Percentiles rank a stretch among this genome's conserved stretches.
These are phyloP conservation scores for Gilbertella persicaria DNA, from an alignment of 371 early-diverging fungal species.

Conservation along the genomic window DNA sequence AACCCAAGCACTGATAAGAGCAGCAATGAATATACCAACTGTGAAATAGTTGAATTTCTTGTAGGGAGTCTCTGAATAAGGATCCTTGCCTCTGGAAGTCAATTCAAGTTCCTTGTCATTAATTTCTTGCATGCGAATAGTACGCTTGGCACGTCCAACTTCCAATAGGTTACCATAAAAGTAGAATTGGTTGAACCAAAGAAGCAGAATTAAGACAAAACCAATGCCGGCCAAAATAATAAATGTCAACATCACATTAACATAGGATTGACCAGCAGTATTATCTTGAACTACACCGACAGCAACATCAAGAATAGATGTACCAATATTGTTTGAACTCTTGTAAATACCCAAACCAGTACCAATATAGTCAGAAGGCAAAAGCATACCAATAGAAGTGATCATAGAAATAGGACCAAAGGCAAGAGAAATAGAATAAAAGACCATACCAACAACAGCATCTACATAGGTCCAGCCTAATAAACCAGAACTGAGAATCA, in stretches of 20 bases:
- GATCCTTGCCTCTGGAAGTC: slow-evolving; percentile 40
- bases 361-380: slow-evolving; percentile 54
- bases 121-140: slow-evolving; percentile 41
- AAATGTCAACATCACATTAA: slow-evolving; percentile 43
- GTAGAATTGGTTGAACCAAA: slow-evolving; percentile 34
- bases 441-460: slow-evolving; percentile 51
- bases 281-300: slow-evolving; percentile 57
- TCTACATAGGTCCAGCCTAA: slow-evolving; percentile 46
- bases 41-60: slow-evolving; percentile 25
- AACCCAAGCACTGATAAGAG: slow-evolving; percentile 42
- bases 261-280: slow-evolving; percentile 35
- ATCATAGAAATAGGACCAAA: slow-evolving; percentile 59
- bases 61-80: slow-evolving; percentile 24
- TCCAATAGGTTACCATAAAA: slow-evolving; percentile 37
- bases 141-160: slow-evolving; percentile 31
- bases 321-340: slow-evolving; percentile 49
- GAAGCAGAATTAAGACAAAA: slow-evolving; percentile 29
- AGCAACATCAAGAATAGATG: slow-evolving; percentile 50
- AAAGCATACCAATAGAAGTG: slow-evolving; percentile 52
- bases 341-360: slow-evolving; percentile 60
- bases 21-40: slow-evolving; percentile 26
- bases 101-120: slow-evolving; percentile 39
- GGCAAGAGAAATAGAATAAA: slow-evolving; percentile 49
- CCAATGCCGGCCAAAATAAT: slow-evolving; percentile 37
- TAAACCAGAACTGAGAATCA: slow-evolving; percentile 44